A percentile compares a stretch with the other conserved stretches of the same genome.
phyloP scores from a whole-genome alignment of 805 yeast genomes.

The Wickerhamiella azyma region DNA sequence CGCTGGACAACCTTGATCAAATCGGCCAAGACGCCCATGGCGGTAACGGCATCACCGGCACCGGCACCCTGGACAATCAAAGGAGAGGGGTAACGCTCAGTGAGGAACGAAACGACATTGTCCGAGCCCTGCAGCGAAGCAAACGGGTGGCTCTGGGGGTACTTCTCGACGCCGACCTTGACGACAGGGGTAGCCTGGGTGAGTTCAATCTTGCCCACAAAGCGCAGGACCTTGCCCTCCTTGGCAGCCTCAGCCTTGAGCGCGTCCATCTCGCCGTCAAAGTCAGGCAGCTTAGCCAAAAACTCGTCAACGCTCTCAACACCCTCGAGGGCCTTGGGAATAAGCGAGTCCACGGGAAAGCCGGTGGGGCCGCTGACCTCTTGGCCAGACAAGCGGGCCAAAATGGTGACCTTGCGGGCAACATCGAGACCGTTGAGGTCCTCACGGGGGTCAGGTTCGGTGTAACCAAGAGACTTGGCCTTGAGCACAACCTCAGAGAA shows the following conservation, averaged over 20 bases:
- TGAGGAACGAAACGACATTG: constrained; percentile 82
- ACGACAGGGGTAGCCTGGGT: constrained; percentile 38
- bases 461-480: constrained; percentile 87
- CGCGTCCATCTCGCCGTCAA: constrained; percentile 63
- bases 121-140: constrained; percentile 94
- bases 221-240: constrained; percentile 80
- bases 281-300: constrained; percentile 65
- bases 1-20: constrained; percentile 84
- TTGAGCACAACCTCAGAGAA: constrained; percentile 81
- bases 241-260: constrained; percentile 69
- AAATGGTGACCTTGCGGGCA: constrained; percentile 93
- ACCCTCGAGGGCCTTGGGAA: constrained; percentile 69
- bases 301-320: constrained; percentile 56
- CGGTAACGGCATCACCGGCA: constrained; percentile 66
- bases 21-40: constrained; percentile 90
- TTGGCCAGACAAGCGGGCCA: constrained; percentile 85
- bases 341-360: constrained; percentile 86
- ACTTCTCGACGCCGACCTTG: constrained; percentile 79
- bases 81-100: constrained; percentile 87
- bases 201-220: constrained; percentile 82
- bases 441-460: constrained; percentile 99
- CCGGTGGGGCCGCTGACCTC: constrained; percentile 76
- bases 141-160: constrained; percentile 82
- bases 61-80: constrained; percentile 95
- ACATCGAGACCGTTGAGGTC: constrained; percentile 96